Evolutionary conservation across 108 stramenopile species (phyloP).

Genomic region (Cyclotella cryptica): DNA sequence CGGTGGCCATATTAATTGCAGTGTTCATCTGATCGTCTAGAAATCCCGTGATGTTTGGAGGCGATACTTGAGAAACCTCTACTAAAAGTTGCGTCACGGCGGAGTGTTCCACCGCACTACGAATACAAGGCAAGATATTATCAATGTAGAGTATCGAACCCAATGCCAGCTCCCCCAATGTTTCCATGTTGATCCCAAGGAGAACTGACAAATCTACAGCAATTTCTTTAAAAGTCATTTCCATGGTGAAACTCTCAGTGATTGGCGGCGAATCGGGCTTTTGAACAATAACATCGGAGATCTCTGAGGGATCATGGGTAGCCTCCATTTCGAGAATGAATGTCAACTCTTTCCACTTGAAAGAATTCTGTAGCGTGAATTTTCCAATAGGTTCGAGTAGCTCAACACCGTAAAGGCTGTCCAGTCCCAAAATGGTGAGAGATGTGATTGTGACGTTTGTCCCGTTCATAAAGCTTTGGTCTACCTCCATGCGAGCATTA

Average conservation of each 20-base stretch:
- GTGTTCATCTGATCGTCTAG: slow-evolving; percentile 19
- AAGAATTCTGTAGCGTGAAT: slow-evolving; percentile 45
- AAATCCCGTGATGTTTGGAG: slow-evolving; percentile 30
- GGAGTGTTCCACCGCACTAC: slow-evolving; percentile 52
- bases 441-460: slow-evolving; percentile 35
- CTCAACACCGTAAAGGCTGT: slow-evolving; percentile 39
- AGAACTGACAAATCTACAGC: slow-evolving; percentile 42
- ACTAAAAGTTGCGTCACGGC: slow-evolving; percentile 57
- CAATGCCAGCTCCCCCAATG: slow-evolving; percentile 41
- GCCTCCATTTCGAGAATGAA: slow-evolving; percentile 48
- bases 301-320: slow-evolving; percentile 26
- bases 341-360: slow-evolving; percentile 47
- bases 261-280: slow-evolving; percentile 20
- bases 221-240: slow-evolving; percentile 43
- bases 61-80: slow-evolving; percentile 8
- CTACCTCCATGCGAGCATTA: background rate
- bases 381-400: slow-evolving; percentile 51
- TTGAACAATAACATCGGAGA: slow-evolving; percentile 27
- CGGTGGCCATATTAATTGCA: slow-evolving; percentile 18
- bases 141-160: slow-evolving; percentile 58
- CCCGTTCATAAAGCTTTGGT: slow-evolving; percentile 14
- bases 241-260: slow-evolving; percentile 47
- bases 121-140: slow-evolving; percentile 64
- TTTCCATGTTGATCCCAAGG: slow-evolving; percentile 50
- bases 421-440: slow-evolving; percentile 51